phyloP scores from a whole-genome alignment of 345 rosid genomes.

The Salix suchowensis region DNA sequence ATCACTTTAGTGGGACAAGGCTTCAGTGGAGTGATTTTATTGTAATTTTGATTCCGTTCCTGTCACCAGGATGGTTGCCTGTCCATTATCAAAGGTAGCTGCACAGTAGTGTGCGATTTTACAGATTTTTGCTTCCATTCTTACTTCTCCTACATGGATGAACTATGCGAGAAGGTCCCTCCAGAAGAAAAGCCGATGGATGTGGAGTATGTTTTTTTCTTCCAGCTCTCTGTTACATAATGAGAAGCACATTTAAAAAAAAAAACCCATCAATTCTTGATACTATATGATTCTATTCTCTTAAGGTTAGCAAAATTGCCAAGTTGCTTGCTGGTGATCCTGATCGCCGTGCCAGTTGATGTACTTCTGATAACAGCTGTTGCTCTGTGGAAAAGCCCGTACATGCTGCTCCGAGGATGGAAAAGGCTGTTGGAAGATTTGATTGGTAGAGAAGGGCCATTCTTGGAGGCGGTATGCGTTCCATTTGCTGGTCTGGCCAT shows the following conservation, averaged over 20 bases:
- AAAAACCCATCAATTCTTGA: background rate
- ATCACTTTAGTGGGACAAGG: background rate
- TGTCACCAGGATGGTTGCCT: slow-evolving; percentile 60
- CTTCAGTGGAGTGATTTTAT: background rate
- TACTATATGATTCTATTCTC: background rate
- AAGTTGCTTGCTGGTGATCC: slow-evolving; percentile 55
- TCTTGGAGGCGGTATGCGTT: slow-evolving; percentile 79
- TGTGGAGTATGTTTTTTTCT: slow-evolving; percentile 38
- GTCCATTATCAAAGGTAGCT: slow-evolving; percentile 61
- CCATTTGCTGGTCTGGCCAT: slow-evolving; percentile 89
- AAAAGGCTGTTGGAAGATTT: slow-evolving; percentile 80
- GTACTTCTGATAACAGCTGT: slow-evolving; percentile 49
- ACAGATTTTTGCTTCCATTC: slow-evolving; percentile 88
- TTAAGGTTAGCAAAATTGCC: slow-evolving; percentile 60
- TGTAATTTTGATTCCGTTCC: background rate
- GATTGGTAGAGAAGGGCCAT: slow-evolving; percentile 87
- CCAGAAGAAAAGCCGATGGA: slow-evolving; percentile 55
- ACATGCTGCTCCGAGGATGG: slow-evolving; percentile 81
- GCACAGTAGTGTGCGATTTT: slow-evolving; percentile 63
- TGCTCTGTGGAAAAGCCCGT: slow-evolving; percentile 80
- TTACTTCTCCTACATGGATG: slow-evolving; percentile 87
- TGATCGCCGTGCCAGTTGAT: slow-evolving; percentile 62
- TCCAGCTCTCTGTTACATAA: background rate
- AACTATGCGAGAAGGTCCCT: slow-evolving; percentile 50
- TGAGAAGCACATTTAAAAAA: background rate